phyloP scores from a whole-genome alignment of 768 basidiomycete genomes.

The Phlegmacium glaucopus region DNA sequence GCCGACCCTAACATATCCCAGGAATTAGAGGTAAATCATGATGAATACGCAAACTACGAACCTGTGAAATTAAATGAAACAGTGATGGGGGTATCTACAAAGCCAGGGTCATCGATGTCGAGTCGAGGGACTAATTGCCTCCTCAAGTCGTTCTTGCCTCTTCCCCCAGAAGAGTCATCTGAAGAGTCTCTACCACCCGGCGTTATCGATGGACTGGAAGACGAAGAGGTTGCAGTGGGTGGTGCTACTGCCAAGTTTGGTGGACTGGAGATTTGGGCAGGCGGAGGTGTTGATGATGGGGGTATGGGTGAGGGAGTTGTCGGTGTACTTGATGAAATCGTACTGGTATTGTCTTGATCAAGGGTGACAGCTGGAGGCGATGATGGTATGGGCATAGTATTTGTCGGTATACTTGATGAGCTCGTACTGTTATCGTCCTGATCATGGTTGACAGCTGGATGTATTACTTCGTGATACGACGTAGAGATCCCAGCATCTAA shows the following conservation, averaged over 20 bases:
- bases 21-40: background rate
- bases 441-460: slow-evolving; percentile 14
- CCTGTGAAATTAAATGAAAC: slow-evolving; percentile 44
- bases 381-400: background rate
- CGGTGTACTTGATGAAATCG: background rate
- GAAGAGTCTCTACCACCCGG: background rate
- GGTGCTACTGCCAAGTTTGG: background rate
- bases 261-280: background rate
- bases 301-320: background rate
- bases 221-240: background rate
- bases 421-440: slow-evolving; percentile 12
- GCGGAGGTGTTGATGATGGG: background rate
- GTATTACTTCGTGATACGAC: slow-evolving; percentile 36
- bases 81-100: slow-evolving; percentile 28
- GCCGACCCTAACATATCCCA: slow-evolving; percentile 37
- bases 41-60: slow-evolving; percentile 11
- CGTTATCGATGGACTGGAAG: background rate
- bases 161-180: background rate
- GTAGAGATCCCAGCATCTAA: slow-evolving; percentile 20
- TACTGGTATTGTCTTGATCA: slow-evolving; percentile 16
- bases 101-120: slow-evolving; percentile 26
- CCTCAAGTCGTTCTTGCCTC: background rate
- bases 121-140: slow-evolving; percentile 9
- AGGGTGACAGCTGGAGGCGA: slow-evolving; percentile 6
- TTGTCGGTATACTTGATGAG: background rate